A percentile compares a stretch with the other conserved stretches of the same genome.
Evolutionary conservation across 2,329 filamentous ascomycete species (phyloP).

Genomic region (Fusarium luffae): DNA sequence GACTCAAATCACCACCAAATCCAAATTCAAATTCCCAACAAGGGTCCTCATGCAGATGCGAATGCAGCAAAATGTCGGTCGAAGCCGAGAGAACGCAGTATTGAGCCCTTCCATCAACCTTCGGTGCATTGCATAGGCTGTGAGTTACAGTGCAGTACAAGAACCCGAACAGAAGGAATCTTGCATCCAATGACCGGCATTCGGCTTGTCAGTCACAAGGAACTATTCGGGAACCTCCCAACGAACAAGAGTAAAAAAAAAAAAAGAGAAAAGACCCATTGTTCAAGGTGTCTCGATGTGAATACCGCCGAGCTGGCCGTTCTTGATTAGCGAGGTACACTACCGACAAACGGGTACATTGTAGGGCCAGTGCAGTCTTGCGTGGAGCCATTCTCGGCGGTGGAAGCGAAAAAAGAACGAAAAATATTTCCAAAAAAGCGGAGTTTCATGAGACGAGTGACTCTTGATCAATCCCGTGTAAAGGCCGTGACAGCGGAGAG

Average conservation of each 20-base stretch:
- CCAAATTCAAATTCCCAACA: neutral
- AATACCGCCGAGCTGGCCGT: constrained; percentile 31
- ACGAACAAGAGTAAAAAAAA: neutral
- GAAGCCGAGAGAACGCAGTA: constrained; percentile 14
- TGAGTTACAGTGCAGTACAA: constrained; percentile 6
- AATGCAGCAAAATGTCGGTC: constrained; percentile 14
- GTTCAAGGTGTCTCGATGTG: constrained; percentile 7
- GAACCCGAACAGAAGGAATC: constrained; percentile 24
- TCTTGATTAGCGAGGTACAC: constrained; percentile 23
- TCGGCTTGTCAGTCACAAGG: constrained; percentile 1
- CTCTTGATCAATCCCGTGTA: constrained; percentile 32
- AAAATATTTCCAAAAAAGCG: constrained; percentile 27
- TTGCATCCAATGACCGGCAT: constrained; percentile 12
- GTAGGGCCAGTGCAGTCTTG: neutral
- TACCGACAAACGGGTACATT: constrained; percentile 2
- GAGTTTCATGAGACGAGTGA: constrained; percentile 28
- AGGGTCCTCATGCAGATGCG: constrained; percentile 3
- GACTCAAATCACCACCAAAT: constrained; percentile 4
- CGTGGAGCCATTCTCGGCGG: constrained; percentile 25
- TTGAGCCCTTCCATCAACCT: constrained; percentile 11
- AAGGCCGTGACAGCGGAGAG: constrained; percentile 20
- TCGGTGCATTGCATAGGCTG: constrained; percentile 6
- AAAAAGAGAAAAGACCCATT: constrained; percentile 1
- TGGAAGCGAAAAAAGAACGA: constrained; percentile 34
- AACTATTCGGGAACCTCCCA: neutral